These are phyloP conservation scores for Sphagnum contortum DNA, from an alignment of 225 moss, liverwort and hornwort genomes.

Conservation along the genomic window DNA sequence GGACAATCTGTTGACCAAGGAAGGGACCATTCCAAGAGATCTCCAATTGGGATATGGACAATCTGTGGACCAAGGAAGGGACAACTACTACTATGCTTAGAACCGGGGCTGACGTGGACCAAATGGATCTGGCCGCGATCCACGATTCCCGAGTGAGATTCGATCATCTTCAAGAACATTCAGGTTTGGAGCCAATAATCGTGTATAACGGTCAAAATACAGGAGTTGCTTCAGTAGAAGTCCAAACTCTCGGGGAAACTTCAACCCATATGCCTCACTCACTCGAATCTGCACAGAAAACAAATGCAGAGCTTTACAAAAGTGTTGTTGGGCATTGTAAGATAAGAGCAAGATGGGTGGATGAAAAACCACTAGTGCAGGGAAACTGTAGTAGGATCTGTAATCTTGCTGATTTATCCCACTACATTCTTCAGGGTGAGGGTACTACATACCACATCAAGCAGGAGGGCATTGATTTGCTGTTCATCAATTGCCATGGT, in stretches of 20 bases:
- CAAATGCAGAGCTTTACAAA: no score
- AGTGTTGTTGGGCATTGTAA: no score
- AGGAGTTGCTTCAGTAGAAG: slow-evolving; percentile 85
- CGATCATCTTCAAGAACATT: slow-evolving; percentile 85
- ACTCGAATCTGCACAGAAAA: slow-evolving; percentile 60
- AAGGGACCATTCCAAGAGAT: no score
- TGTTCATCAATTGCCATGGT: slow-evolving; percentile 74
- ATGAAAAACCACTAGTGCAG: no score
- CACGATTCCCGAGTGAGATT: slow-evolving; percentile 37
- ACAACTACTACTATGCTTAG: slow-evolving; percentile 5
- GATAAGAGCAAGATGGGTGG: no score
- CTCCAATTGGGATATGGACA: no score
- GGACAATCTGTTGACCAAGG: slow-evolving; percentile 9
- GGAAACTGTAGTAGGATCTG: no score
- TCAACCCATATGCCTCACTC: slow-evolving; percentile 89
- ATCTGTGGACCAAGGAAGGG: no score
- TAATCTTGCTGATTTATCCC: no score
- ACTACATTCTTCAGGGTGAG: no score
- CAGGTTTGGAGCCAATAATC: slow-evolving; percentile 75
- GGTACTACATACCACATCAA: slow-evolving; percentile 66
- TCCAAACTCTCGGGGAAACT: slow-evolving; percentile 88
- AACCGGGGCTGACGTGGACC: slow-evolving; percentile 15
- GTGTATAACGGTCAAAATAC: slow-evolving; percentile 93
- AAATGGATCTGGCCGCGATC: slow-evolving; percentile 11
- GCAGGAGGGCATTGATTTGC: slow-evolving; percentile 72